Conservation (phyloP, 495 filamentous ascomycete genomes). For the Tuber melanosporum region DNA sequence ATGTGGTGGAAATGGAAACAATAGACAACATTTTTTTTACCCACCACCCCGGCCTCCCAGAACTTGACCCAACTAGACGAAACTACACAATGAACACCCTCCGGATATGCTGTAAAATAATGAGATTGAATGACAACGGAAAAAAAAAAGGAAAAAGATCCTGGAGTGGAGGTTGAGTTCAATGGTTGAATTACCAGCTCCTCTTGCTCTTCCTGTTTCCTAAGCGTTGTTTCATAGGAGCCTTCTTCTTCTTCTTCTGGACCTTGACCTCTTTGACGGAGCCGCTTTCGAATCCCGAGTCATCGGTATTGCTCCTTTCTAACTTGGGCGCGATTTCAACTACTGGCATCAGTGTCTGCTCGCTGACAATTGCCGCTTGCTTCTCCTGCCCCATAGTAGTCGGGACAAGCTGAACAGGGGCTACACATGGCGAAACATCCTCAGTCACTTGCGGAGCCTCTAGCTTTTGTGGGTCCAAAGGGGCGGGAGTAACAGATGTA, state of each 20-base stretch:
- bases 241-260: conserved; percentile 36
- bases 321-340: conserved; percentile 13
- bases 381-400: conserved; percentile 5
- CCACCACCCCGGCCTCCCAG: background rate
- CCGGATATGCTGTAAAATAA: conserved; percentile 12
- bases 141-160: background rate
- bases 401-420: conserved; percentile 3
- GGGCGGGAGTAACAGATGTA: background rate
- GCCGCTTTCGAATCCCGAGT: conserved; percentile 3
- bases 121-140: conserved; percentile 11
- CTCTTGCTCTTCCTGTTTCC: conserved; percentile 30
- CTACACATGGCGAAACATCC: background rate
- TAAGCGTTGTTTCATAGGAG: conserved; percentile 32
- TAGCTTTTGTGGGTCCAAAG: conserved; percentile 2
- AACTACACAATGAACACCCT: background rate
- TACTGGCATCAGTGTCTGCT: background rate
- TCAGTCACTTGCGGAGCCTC: conserved; percentile 9
- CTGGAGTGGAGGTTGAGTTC: background rate
- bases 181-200: conserved; percentile 13
- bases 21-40: background rate
- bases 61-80: background rate
- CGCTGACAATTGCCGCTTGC: conserved; percentile 5
- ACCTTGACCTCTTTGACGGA: conserved; percentile 19
- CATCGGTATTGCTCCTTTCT: conserved; percentile 3
- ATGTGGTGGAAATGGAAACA: background rate